Base-by-base conservation (phyloP, 139 green algal species). In the Diplosphaera chodatii region DNA sequence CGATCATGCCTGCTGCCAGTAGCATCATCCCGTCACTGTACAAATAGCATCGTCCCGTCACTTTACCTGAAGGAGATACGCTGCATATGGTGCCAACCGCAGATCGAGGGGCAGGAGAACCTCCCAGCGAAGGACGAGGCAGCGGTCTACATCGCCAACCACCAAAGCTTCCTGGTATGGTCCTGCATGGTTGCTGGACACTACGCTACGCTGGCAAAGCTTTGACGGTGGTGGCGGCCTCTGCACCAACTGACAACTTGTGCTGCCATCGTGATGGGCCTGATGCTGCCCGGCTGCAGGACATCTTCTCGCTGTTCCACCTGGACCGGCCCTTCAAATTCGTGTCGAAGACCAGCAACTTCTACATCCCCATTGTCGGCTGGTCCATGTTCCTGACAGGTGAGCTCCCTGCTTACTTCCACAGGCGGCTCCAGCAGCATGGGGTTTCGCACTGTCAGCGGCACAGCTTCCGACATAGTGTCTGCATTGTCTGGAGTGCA, bases 381-480 rank as follows among this genome's bases (percentile, higher is more conserved):
- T 99, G 95, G 95, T 87, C 70, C 79, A 99, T 99, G 95, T 99
- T 92, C 75, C 81, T 99, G 25, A 99, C 95, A 67, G 94, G 89
- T 91, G 66, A n/a, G n/a, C n/a, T n/a, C n/a, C 25, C 69, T 32
- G 15, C 40, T 67, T 16, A 37, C 29, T 25, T 29, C 13, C 70
- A 22, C 27, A 40, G 55, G 4, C 55, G 23, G 15, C 55, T 64
- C 10, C 55, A 29, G 55, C 55, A 59, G 10, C 48, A 59, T n/a
- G n/a, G n/a, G n/a, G n/a, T n/a, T n/a, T n/a, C n/a, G n/a, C n/a
- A n/a, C n/a, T n/a, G n/a, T n/a, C n/a, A n/a, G n/a, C n/a, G n/a
- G n/a, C n/a, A n/a, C n/a, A n/a, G n/a, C n/a, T n/a, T n/a, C n/a
- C n/a, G n/a, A n/a, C n/a, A n/a, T n/a, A n/a, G n/a, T n/a, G n/a